These are phyloP conservation scores for Cerrena zonata DNA, from an alignment of 1,284 basidiomycete genomes.

Conservation along the genomic window DNA sequence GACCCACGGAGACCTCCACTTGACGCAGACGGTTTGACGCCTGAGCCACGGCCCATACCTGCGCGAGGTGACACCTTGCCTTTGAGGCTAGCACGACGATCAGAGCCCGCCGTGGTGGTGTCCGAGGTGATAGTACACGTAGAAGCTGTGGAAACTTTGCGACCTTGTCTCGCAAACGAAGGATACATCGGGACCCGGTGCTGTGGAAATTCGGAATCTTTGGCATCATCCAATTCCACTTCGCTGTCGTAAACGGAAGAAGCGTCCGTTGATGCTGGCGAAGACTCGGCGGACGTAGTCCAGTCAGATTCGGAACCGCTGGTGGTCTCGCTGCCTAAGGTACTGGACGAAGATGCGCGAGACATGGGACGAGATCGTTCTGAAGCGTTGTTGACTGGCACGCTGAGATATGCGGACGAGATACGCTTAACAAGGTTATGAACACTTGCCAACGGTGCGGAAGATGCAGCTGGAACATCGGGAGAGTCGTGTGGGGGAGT, in stretches of 20 bases:
- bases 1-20: neutral
- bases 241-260: conserved; percentile 45
- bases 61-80: conserved; percentile 15
- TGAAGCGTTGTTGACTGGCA: conserved; percentile 18
- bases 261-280: conserved; percentile 41
- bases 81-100: conserved; percentile 7
- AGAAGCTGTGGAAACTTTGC: conserved; percentile 30
- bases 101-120: conserved; percentile 15
- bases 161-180: conserved; percentile 39
- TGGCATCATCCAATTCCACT: conserved; percentile 37
- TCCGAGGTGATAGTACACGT: conserved; percentile 29
- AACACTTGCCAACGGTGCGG: conserved; percentile 29
- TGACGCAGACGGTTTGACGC: neutral
- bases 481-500: conserved; percentile 34
- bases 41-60: conserved; percentile 1
- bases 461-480: conserved; percentile 19
- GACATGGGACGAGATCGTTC: conserved; percentile 21
- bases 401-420: conserved; percentile 42
- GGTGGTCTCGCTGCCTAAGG: conserved; percentile 35
- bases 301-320: conserved; percentile 59
- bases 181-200: conserved; percentile 32
- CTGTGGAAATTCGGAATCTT: conserved; percentile 23
- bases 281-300: conserved; percentile 50
- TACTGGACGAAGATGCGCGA: conserved; percentile 27
- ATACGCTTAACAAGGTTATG: conserved; percentile 51